Evolutionary conservation across 345 rosid genomes (phyloP).

Genomic region (Gossypium anomalum): DNA sequence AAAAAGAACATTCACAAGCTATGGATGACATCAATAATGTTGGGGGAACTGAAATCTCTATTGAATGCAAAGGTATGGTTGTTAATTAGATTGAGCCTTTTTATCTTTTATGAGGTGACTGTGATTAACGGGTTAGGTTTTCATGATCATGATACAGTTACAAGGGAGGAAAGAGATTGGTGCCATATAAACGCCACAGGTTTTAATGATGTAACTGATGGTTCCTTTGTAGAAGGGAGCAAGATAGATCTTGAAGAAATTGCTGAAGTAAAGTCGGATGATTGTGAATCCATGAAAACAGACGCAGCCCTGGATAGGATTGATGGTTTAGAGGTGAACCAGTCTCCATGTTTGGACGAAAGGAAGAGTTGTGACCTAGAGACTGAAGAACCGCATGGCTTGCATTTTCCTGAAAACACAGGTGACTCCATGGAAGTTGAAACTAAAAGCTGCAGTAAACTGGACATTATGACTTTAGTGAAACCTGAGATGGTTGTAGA

Average conservation of each 20-base stretch:
- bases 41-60: neutral
- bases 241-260: slow-evolving; percentile 1
- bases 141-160: neutral
- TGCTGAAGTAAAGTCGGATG: slow-evolving; percentile 1
- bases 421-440: slow-evolving; percentile 7
- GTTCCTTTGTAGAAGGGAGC: slow-evolving; percentile 10
- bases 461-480: neutral
- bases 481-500: neutral
- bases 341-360: neutral
- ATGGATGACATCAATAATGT: slow-evolving; percentile 3
- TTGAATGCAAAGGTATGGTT: slow-evolving; percentile 19
- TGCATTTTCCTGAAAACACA: neutral
- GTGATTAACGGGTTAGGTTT: neutral
- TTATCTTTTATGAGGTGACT: neutral
- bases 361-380: neutral
- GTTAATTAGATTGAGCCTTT: neutral
- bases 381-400: slow-evolving; percentile 12
- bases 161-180: neutral
- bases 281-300: slow-evolving; percentile 2
- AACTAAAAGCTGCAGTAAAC: neutral
- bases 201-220: slow-evolving; percentile 3
- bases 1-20: slow-evolving; percentile 1
- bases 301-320: neutral
- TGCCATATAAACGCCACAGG: neutral
- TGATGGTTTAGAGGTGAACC: neutral